Evolutionary conservation across 371 early-diverging fungal species (phyloP), one percentile per base, ranked within the genome.

Genomic region (Mucor circinelloides): DNA sequence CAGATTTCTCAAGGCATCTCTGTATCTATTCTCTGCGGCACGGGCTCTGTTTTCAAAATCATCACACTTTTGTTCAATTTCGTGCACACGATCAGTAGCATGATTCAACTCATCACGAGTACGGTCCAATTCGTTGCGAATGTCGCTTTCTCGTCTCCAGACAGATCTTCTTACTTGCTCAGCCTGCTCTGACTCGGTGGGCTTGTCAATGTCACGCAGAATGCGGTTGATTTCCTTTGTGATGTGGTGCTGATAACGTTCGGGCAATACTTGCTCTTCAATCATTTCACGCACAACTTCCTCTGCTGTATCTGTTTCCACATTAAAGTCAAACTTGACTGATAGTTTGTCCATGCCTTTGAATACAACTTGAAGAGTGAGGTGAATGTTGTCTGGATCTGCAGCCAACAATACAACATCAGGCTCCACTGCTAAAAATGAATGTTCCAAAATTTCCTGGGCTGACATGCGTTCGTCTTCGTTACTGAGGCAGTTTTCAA

Each of bases 241-340:
- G 52, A 94, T 88, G 50, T 90, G 83, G 46, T 86, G 84, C 36
- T 88, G 87, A 66, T 88, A 91, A 60, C 80, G 72, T 55, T 85
- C 80, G 5, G 89, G 88, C 8, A 91, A 74, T 13, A 91, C 89
- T 54, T 87, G 79, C 62, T 91, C 91, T 57, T 87, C 87, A 58
- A 90, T 89, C 92, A 94, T 93, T 68, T 94, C 94, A 38, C 85
- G 82, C 7, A 91, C 90, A 3, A 94, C 91, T 69, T 88, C 87
- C 56, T 91, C 93, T 9, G 93, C 91, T 7, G 93, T 93, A 71
- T 94, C 94, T 6, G 85, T 85, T 34, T 91, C 80, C 36, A 75
- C 82, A 78, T 94, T 88, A 68, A 90, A 94, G 66, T 90, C 89
- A 78, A 94, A 94, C 68, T 90, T 91, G 46, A 93, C 89, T 12